Evolutionary conservation across 2,329 filamentous ascomycete genomes (phyloP), one percentile per base, ranked within the genome.

Genomic region (Cercospora zeina): DNA sequence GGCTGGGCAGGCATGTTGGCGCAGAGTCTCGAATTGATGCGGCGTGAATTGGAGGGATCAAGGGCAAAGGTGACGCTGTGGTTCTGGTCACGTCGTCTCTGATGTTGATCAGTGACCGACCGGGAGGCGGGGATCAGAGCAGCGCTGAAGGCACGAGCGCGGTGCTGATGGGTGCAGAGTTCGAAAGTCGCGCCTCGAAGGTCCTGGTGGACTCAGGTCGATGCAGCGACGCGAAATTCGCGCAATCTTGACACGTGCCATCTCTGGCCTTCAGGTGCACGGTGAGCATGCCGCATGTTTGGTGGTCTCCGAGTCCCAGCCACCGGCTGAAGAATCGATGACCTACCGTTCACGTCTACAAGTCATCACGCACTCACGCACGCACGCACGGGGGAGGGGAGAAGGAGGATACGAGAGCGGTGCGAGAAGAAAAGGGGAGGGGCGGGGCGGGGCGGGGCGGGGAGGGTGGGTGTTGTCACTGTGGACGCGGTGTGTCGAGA

Each of bases 231-330:
- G 11, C 21, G 21, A 21, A 27, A 13, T 47, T 5, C 24, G 42
- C 21, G 21, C 3, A 19, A 16, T 47, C 11, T 19, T 27, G 21
- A n/a, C 3, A 16, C 13, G 7, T 16, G 49, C 4, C 8, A 19
- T 31, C 7, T 51, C 27, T 51, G 49, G 27, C 49, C 13, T 5
- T 16, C 16, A 2, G 30, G 9, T 19, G 30, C 2, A 16, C 24
- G 8, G 2, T 31, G n/a, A 11, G 49, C 14, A 33, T 14, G n/a
- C 3, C 2, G 4, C 2, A 5, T 10, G 4, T 10, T 13, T 51
- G 49, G 14, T 14, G 49, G 49, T 51, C 49, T 51, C 49, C 49
- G 31, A 51, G 49, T 8, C 27, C 49, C 27, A 51, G 49, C 49
- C 49, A 31, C 27, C 6, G 49, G 49, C 49, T 51, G 27, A 34